phyloP scores from a whole-genome alignment of 2,329 filamentous ascomycete genomes.

The Talaromyces rugulosus region DNA sequence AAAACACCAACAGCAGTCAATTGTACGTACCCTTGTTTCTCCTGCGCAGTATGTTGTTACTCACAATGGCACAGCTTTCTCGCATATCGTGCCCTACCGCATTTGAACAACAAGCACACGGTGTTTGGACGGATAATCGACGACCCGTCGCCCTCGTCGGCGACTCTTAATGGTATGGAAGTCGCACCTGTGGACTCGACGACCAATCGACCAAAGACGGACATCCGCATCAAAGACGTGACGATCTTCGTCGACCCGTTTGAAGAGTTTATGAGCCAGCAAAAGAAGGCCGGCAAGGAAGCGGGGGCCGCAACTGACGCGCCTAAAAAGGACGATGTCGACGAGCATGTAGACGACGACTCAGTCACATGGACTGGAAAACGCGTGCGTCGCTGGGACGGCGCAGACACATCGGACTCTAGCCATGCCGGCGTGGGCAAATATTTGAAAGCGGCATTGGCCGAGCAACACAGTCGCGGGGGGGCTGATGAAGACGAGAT shows the following conservation, averaged over 20 bases:
- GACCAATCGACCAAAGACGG: slow-evolving; percentile 69
- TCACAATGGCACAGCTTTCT: slow-evolving; percentile 60
- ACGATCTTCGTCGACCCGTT: slow-evolving; percentile 92
- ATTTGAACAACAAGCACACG: slow-evolving; percentile 95
- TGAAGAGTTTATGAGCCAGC: slow-evolving; percentile 79
- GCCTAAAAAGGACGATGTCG: slow-evolving; percentile 17
- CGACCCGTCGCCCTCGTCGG: slow-evolving; percentile 47
- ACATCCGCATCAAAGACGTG: slow-evolving; percentile 77
- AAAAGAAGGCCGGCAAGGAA: slow-evolving; percentile 49
- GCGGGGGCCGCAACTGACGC: slow-evolving; percentile 16
- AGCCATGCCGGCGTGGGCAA: slow-evolving; percentile 54
- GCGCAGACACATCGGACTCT: slow-evolving; percentile 23
- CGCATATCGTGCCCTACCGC: slow-evolving; percentile 75
- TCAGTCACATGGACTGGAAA: slow-evolving; percentile 95
- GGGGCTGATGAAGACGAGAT: slow-evolving; percentile 53
- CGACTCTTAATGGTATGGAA: slow-evolving; percentile 68
- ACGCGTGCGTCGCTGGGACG: slow-evolving; percentile 67
- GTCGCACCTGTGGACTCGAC: slow-evolving; percentile 66
- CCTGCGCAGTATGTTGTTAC: not conserved
- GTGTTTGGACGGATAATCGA: slow-evolving; percentile 85
- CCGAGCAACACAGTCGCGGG: slow-evolving; percentile 23
- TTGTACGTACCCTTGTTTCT: slow-evolving; percentile 47
- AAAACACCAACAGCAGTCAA: slow-evolving; percentile 93
- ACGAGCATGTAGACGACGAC: slow-evolving; percentile 58
- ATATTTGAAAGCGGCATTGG: slow-evolving; percentile 66